Conservation (phyloP, 352 stramenopile genomes). For the Elongisporangium prolatum region DNA sequence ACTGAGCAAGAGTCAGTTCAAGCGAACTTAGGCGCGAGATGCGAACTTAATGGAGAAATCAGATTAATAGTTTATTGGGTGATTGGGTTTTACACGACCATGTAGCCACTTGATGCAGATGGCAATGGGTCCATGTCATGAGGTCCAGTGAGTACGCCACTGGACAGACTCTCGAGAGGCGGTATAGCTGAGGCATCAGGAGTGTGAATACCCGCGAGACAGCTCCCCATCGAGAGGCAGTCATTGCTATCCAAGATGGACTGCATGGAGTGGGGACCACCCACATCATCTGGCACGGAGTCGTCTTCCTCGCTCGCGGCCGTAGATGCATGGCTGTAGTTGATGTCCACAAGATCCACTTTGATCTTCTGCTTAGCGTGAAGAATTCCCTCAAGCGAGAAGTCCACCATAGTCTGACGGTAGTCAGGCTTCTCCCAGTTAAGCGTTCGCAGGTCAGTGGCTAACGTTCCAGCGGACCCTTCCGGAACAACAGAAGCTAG, state of each 20-base stretch:
- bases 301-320: neutral
- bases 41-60: neutral
- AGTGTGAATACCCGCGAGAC: neutral
- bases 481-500: slow-evolving; percentile 43
- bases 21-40: neutral
- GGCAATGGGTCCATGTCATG: neutral
- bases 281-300: neutral
- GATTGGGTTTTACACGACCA: slow-evolving; percentile 20
- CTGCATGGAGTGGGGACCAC: neutral
- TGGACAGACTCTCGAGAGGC: neutral
- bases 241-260: neutral
- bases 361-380: slow-evolving; percentile 64
- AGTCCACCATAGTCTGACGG: slow-evolving; percentile 52
- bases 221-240: neutral
- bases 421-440: slow-evolving; percentile 72
- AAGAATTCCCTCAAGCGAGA: slow-evolving; percentile 58
- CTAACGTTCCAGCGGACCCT: slow-evolving; percentile 21
- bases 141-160: neutral
- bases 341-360: slow-evolving; percentile 53
- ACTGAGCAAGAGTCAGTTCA: neutral
- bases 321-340: slow-evolving; percentile 13
- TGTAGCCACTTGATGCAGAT: slow-evolving; percentile 15
- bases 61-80: neutral
- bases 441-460: slow-evolving; percentile 29
- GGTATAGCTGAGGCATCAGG: neutral